Evolutionary conservation across 768 basidiomycete species (phyloP).

Genomic region (Auricularia cornea): DNA sequence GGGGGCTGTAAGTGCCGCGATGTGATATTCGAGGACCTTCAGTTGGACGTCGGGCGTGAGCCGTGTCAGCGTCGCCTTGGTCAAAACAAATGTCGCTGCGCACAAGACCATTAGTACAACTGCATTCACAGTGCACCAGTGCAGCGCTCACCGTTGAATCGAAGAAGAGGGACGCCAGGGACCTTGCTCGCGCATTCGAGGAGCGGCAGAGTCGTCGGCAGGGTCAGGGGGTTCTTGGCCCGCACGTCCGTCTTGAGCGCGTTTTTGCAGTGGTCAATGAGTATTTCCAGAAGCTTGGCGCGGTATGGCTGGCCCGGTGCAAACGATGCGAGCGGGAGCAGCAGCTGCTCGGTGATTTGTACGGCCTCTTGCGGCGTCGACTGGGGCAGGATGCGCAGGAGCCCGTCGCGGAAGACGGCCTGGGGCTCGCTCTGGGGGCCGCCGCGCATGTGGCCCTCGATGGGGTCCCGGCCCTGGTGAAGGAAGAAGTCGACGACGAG

Average conservation of each 20-base stretch:
- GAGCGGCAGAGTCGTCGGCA: background rate
- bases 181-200: background rate
- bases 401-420: conserved; percentile 36
- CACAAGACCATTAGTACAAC: background rate
- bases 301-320: background rate
- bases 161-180: background rate
- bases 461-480: conserved; percentile 11
- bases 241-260: background rate
- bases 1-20: background rate
- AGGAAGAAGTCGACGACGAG: conserved; percentile 52
- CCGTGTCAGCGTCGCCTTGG: background rate
- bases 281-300: background rate
- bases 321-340: background rate
- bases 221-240: background rate
- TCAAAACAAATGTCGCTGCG: background rate
- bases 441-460: conserved; percentile 23
- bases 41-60: background rate
- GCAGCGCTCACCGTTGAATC: background rate
- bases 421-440: conserved; percentile 39
- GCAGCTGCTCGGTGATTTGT: background rate
- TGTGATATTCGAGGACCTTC: background rate
- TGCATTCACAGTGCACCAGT: background rate
- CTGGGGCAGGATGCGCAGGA: conserved; percentile 35
- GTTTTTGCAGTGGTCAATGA: background rate
- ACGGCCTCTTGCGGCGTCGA: background rate